phyloP scores from a whole-genome alignment of 179 eudicot genomes.

The Patellifolia procumbens region DNA sequence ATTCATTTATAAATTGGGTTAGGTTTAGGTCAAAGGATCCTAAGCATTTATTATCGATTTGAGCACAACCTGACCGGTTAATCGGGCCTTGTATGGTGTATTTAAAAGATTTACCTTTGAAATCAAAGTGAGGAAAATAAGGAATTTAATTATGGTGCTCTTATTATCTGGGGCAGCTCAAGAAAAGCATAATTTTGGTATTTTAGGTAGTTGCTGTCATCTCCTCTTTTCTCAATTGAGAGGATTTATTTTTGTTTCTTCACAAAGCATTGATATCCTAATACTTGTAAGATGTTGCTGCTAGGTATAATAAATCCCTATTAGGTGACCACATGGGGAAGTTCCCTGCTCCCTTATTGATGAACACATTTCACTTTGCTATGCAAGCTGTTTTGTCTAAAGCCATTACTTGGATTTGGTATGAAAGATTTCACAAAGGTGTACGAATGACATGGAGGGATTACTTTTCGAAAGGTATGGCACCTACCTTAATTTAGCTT shows the following conservation, averaged over 20 bases:
- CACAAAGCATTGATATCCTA: constrained; percentile 16
- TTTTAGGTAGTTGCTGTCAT: too few relatives aligned
- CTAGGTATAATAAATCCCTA: constrained; percentile 86
- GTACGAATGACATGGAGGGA: constrained; percentile 81
- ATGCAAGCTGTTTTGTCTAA: constrained; percentile 93
- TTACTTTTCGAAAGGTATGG: constrained; percentile 80
- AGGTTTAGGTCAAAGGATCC: too few relatives aligned
- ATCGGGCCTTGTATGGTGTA: too few relatives aligned
- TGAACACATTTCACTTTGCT: constrained; percentile 88
- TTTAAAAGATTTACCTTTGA: not conserved
- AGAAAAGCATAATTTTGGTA: not conserved
- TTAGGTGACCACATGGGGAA: constrained; percentile 90
- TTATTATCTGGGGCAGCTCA: not conserved
- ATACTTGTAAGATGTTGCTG: constrained; percentile 10
- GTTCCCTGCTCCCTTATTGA: constrained; percentile 95
- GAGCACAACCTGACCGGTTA: too few relatives aligned
- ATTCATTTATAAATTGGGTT: too few relatives aligned
- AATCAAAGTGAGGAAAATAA: not conserved
- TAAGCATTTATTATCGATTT: too few relatives aligned
- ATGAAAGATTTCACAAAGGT: constrained; percentile 60
- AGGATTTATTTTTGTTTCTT: not conserved
- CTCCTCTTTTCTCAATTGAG: not conserved
- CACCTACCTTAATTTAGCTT: not conserved
- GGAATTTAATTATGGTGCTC: not conserved
- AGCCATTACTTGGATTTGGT: constrained; percentile 83